Evolutionary conservation across 495 filamentous ascomycete genomes (phyloP).

Genomic region (Chaetomium tenue): DNA sequence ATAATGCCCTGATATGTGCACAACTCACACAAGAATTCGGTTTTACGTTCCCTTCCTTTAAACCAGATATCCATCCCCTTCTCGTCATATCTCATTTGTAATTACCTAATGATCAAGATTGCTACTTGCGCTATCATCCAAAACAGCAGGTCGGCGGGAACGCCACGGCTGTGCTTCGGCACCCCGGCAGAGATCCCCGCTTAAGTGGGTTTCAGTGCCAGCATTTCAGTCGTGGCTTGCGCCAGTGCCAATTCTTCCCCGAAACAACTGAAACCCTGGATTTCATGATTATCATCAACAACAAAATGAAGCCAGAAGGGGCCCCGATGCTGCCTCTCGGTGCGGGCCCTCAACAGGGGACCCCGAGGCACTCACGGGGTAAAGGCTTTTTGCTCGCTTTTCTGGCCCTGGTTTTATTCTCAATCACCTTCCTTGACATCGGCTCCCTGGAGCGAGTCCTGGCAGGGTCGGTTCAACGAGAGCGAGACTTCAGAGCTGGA

Average conservation of each 20-base stretch:
- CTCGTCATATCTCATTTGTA: background rate
- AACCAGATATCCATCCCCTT: background rate
- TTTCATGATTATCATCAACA: background rate
- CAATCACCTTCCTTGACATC: background rate
- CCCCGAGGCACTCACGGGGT: background rate
- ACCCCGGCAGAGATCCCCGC: background rate
- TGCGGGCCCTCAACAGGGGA: background rate
- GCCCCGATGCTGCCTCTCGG: conserved; percentile 9
- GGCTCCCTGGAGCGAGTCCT: background rate
- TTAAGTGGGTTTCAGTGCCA: background rate
- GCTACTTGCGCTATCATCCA: conserved; percentile 6
- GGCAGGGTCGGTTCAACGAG: background rate
- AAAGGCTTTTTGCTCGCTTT: background rate
- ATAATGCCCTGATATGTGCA: too few species aligned
- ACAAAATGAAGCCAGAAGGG: conserved; percentile 14
- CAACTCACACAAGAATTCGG: too few species aligned
- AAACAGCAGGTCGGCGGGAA: conserved; percentile 11
- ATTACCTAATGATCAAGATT: conserved; percentile 8
- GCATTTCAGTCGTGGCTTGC: background rate
- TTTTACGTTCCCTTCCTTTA: too few species aligned
- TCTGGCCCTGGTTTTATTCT: background rate
- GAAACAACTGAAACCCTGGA: background rate
- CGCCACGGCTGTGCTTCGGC: background rate
- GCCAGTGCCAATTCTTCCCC: background rate
- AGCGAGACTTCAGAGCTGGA: conserved; percentile 20